A percentile compares a stretch with the other conserved stretches of the same genome.
Conservation (phyloP, 73 alveolate species). For the Stentor coeruleus region DNA sequence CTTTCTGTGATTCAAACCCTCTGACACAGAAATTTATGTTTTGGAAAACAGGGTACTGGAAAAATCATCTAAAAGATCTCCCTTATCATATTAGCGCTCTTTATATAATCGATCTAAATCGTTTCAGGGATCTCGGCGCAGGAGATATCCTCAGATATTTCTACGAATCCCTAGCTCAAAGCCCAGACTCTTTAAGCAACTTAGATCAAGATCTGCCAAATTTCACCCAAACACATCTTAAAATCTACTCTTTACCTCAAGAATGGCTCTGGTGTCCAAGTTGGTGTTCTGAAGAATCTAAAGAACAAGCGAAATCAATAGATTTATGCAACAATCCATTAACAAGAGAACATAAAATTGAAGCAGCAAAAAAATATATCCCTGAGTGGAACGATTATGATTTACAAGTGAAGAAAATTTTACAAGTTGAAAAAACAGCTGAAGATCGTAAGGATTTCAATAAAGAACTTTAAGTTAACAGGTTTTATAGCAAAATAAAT, state of each 20-base stretch:
- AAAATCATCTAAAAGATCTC: slow-evolving; percentile 34
- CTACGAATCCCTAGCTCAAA: slow-evolving; percentile 53
- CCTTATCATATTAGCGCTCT: slow-evolving; percentile 51
- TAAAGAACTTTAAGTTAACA: too few relatives aligned
- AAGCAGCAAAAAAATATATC: slow-evolving; percentile 16
- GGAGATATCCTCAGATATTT: slow-evolving; percentile 47
- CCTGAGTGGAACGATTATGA: slow-evolving; percentile 25
- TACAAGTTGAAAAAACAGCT: too few relatives aligned
- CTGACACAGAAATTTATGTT: slow-evolving; percentile 62
- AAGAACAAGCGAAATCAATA: slow-evolving; percentile 44
- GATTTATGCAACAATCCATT: slow-evolving; percentile 63
- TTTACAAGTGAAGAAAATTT: too few relatives aligned
- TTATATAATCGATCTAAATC: slow-evolving; percentile 49
- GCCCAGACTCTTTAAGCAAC: slow-evolving; percentile 52
- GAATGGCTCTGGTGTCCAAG: slow-evolving; percentile 73
- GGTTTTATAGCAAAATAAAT: too few relatives aligned
- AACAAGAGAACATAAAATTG: slow-evolving; percentile 34
- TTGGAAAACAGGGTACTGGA: slow-evolving; percentile 70
- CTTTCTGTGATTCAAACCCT: slow-evolving; percentile 55
- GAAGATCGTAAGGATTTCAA: too few relatives aligned
- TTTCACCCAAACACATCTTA: slow-evolving; percentile 48
- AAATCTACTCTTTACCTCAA: slow-evolving; percentile 38
- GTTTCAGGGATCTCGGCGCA: slow-evolving; percentile 27
- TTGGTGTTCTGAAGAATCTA: slow-evolving; percentile 57
- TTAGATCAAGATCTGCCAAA: slow-evolving; percentile 69